Evolutionary conservation across 805 yeast genomes (phyloP).

Genomic region (Metschnikowia peoriensis): DNA sequence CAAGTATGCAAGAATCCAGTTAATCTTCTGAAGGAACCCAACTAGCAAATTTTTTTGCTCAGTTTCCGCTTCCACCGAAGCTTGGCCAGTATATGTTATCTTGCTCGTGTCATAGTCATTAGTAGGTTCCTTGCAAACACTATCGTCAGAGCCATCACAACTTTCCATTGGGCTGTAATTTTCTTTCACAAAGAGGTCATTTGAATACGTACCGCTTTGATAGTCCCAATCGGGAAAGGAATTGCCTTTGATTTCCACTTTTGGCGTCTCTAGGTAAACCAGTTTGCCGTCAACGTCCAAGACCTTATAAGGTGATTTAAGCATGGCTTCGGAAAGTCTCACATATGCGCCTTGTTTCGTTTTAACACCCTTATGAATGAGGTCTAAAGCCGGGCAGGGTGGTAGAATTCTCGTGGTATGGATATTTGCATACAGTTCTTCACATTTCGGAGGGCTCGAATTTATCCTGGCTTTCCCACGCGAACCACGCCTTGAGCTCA

Average conservation of each 20-base stretch:
- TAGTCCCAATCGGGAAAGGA: slow-evolving; percentile 21
- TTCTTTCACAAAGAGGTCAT: slow-evolving; percentile 24
- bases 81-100: slow-evolving; percentile 3
- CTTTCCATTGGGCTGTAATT: background rate
- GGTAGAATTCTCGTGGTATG: slow-evolving; percentile 48
- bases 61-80: slow-evolving; percentile 5
- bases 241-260: slow-evolving; percentile 20
- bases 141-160: slow-evolving; percentile 2
- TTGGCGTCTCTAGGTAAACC: slow-evolving; percentile 24
- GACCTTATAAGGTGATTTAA: slow-evolving; percentile 43
- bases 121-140: background rate
- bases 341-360: slow-evolving; percentile 50
- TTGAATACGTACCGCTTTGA: slow-evolving; percentile 42
- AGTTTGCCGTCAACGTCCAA: slow-evolving; percentile 42
- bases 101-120: slow-evolving; percentile 1
- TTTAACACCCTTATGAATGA: slow-evolving; percentile 51
- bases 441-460: slow-evolving; percentile 27
- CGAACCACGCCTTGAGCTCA: slow-evolving; percentile 19
- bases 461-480: slow-evolving; percentile 7
- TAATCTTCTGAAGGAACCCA: slow-evolving; percentile 7
- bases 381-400: slow-evolving; percentile 35
- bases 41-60: slow-evolving; percentile 5
- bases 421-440: slow-evolving; percentile 31
- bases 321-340: slow-evolving; percentile 40
- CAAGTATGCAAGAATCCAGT: slow-evolving; percentile 11